Percentiles rank a stretch among this genome's conserved stretches.
phyloP scores from a whole-genome alignment of 75 land plant species.

The Selaginella moellendorffii region DNA sequence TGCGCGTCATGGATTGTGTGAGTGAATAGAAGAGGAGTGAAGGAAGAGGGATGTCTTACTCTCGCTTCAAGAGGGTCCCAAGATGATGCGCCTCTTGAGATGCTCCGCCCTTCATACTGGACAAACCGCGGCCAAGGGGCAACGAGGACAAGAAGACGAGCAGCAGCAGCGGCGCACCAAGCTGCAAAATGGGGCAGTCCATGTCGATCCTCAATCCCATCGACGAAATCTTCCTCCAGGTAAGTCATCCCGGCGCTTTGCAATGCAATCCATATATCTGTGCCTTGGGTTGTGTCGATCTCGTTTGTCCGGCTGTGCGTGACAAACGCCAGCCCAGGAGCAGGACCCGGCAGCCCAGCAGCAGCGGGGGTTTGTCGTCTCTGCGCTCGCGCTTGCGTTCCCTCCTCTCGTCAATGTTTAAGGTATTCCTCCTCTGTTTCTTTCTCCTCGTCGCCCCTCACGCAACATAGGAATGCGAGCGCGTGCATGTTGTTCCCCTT shows the following conservation, averaged over 20 bases:
- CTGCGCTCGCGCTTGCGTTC: conserved; percentile 1
- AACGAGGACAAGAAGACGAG: too few relatives aligned
- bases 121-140: too few relatives aligned
- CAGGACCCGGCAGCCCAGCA: neutral
- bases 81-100: neutral
- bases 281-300: neutral
- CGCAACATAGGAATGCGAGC: neutral
- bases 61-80: neutral
- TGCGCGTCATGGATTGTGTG: neutral
- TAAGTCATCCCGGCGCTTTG: neutral
- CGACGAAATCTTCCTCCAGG: neutral
- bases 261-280: neutral
- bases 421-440: neutral
- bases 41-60: neutral
- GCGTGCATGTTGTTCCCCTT: neutral
- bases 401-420: neutral
- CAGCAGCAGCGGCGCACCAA: too few relatives aligned
- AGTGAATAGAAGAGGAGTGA: neutral
- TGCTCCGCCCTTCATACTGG: too few relatives aligned
- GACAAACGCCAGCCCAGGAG: neutral
- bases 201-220: neutral
- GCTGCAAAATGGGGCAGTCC: neutral
- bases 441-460: too few relatives aligned
- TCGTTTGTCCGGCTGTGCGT: neutral
- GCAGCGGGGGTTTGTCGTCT: neutral